Base-by-base conservation (phyloP, 202 grass and related monocot species). In the Brachypodium distachyon region DNA sequence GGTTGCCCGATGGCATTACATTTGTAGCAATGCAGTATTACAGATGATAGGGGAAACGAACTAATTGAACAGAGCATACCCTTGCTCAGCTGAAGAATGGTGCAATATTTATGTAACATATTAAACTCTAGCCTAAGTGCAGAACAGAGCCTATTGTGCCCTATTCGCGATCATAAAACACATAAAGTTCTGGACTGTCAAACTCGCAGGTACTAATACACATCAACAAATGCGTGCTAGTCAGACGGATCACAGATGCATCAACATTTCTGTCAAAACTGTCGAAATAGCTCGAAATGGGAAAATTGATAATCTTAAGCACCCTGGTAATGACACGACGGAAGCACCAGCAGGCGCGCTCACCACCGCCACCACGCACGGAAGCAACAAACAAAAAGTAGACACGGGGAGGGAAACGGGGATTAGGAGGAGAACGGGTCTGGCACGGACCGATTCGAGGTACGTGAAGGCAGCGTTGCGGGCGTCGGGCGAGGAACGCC, bases 381-480 rank as follows among this genome's bases (percentile, higher is more conserved):
- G 29, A 23, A 66, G 79, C 33, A 73, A n/a, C n/a, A n/a, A n/a
- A 52, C 50, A 13, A 6, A 33, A 21, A 33, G 29, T 17, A 38
- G 53, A 38, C 19, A 41, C 39, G 11, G 37, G 34, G 9, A 59
- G 9, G 46, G 4, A 26, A 39, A 43, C 25, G 50, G 52, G 32
- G 41, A 33, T 18, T 67, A 51, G 12, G 42, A 60, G 12, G 21
- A 23, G 47, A 39, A 57, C 42, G 37, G 32, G 41, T 32, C n/a
- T 41, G 32, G 69, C 75, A 85, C 86, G 60, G 27, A 97, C 94
- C 67, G 91, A 94, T 84, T 97, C 94, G 71, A 98, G 83, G 71
- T 90, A 98, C n/a, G 84, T 81, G 65, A 98, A 88, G 54, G 95
- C 95, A 13, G 91, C 82, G 36, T 82, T 71, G 33, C 95, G 91